Conservation (phyloP, 1,139 yeast species). For the Hanseniaspora uvarum region DNA sequence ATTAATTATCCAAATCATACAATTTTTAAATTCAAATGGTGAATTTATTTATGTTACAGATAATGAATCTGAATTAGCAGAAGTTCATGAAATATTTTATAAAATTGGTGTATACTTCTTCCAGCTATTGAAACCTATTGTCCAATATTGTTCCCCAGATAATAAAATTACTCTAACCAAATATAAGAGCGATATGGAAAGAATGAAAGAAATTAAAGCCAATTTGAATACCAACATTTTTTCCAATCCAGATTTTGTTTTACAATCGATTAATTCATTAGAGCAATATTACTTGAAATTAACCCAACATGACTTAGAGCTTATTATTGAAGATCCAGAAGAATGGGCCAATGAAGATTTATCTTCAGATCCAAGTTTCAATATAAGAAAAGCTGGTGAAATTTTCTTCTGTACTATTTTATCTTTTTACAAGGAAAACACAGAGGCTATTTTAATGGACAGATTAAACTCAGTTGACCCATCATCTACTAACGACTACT, state of each 20-base stretch:
- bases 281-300: conserved; percentile 64
- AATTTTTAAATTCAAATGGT: conserved; percentile 51
- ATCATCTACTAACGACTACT: conserved; percentile 40
- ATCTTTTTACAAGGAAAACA: conserved; percentile 49
- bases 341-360: conserved; percentile 83
- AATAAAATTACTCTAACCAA: conserved; percentile 59
- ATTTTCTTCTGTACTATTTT: conserved; percentile 70
- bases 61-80: background rate
- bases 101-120: conserved; percentile 10
- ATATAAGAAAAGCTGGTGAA: conserved; percentile 80
- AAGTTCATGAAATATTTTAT: conserved; percentile 9
- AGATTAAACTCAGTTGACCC: conserved; percentile 44
- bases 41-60: conserved; percentile 17
- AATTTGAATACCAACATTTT: conserved; percentile 48
- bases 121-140: conserved; percentile 6
- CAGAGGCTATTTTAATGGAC: conserved; percentile 51
- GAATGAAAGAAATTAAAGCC: conserved; percentile 48
- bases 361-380: conserved; percentile 70
- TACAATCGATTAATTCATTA: conserved; percentile 52
- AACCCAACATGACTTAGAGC: conserved; percentile 63
- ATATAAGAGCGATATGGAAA: conserved; percentile 50
- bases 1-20: conserved; percentile 48
- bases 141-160: conserved; percentile 26
- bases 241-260: conserved; percentile 43
- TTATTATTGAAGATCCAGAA: conserved; percentile 80